A percentile compares a stretch with the other conserved stretches of the same genome.
Conservation (phyloP, 768 basidiomycete species). For the Gloeopeniophorella convolvens region DNA sequence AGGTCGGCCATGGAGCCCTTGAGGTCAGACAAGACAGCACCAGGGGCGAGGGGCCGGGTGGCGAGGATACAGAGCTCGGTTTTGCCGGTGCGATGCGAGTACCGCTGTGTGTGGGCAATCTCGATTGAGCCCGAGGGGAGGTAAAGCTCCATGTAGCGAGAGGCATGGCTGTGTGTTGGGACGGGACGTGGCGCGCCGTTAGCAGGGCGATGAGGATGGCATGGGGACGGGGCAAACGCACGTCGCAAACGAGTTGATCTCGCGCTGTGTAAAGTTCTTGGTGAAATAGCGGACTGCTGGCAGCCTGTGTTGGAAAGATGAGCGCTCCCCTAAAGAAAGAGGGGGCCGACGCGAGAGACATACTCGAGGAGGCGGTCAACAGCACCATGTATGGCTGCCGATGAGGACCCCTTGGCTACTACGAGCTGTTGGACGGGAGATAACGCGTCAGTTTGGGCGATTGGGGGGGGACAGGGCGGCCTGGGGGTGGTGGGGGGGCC, state of each 20-base stretch:
- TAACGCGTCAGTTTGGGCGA: slow-evolving; percentile 20
- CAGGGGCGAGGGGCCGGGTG: slow-evolving; percentile 60
- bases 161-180: slow-evolving; percentile 61
- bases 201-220: slow-evolving; percentile 20
- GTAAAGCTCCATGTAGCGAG: slow-evolving; percentile 85
- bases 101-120: slow-evolving; percentile 83
- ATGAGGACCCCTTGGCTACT: slow-evolving; percentile 44
- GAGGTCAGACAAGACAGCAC: slow-evolving; percentile 74
- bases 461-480: slow-evolving; percentile 12
- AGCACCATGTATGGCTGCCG: slow-evolving; percentile 57
- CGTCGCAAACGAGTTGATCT: slow-evolving; percentile 91
- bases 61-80: slow-evolving; percentile 85
- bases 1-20: slow-evolving; percentile 89
- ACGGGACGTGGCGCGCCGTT: slow-evolving; percentile 24
- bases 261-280: slow-evolving; percentile 68
- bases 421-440: slow-evolving; percentile 44
- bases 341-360: slow-evolving; percentile 31
- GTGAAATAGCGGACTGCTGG: slow-evolving; percentile 72
- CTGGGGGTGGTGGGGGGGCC: slow-evolving; percentile 16
- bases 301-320: slow-evolving; percentile 42
- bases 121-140: slow-evolving; percentile 78
- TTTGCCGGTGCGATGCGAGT: slow-evolving; percentile 82
- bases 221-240: slow-evolving; percentile 41
- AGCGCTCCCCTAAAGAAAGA: slow-evolving; percentile 12
- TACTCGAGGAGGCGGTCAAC: slow-evolving; percentile 76